Base-by-base conservation (phyloP, 345 rosid genomes). In the Passiflora organensis region DNA sequence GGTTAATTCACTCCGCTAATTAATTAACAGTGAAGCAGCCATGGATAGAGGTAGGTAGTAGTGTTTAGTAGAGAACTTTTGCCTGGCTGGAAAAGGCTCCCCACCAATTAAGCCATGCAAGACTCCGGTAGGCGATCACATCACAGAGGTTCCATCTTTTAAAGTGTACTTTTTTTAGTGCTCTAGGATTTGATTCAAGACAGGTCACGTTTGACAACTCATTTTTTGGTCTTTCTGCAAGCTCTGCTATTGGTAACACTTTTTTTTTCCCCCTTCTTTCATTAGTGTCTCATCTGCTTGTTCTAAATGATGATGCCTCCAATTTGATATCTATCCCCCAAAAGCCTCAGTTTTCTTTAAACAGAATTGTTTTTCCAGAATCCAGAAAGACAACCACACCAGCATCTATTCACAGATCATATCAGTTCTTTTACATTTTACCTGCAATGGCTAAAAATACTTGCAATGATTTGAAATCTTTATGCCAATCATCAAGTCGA, bases 171-270 rank as follows among this genome's bases (percentile, higher is more conserved):
- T 59, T 51, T 10, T 14, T 55, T 54, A 61, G 34, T 60, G 51
- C 51, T 61, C 22, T 43, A 41, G 52, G 58, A 55, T 64, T 50
- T 32, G 52, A 65, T 64, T 64, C 46, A 25, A 44, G 58, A 41
- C 60, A 48, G 54, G n/a, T 21, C 32, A 19, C 16, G 32, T 53
- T 67, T 53, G 37, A 53, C 71, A 66, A 21, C 51, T 52, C 50
- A 39, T 53, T 50, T 43, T 10, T 21, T 32, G 48, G 24, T 55
- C 5, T 48, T 21, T 41, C 48, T 62, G 22, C 43, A 22, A 34
- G 16, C 18, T 36, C 34, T 53, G 46, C 23, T 44, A 36, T 19
- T 32, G 22, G 45, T 28, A 37, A 23, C 24, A 2, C 21, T 41
- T n/a, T 45, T 36, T 19, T 53, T 32, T 45, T 17, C n/a, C n/a